Percentiles rank a stretch among this genome's conserved stretches.
phyloP scores from a whole-genome alignment of 2,329 filamentous ascomycete species.

The Aureobasidium sp. region DNA sequence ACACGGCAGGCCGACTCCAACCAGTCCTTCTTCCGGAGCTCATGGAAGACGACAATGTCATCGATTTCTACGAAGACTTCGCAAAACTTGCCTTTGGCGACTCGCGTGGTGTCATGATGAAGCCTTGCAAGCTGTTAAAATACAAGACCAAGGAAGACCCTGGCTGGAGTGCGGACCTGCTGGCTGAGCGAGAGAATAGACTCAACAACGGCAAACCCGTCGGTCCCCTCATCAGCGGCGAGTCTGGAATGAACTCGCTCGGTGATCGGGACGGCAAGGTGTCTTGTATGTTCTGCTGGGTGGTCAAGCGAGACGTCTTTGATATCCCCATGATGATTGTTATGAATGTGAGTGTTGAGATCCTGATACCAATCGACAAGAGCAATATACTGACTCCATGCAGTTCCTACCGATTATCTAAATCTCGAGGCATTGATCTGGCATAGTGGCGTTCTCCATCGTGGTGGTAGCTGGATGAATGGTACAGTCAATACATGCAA shows the following conservation, averaged over 20 bases:
- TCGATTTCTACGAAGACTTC: constrained; percentile 95
- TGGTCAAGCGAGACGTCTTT: constrained; percentile 92
- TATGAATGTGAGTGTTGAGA: constrained; percentile 71
- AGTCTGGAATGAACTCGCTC: constrained; percentile 73
- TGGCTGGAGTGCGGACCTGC: constrained; percentile 23
- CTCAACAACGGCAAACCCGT: constrained; percentile 24
- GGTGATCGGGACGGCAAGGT: constrained; percentile 81
- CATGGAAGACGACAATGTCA: constrained; percentile 84
- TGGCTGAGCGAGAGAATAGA: constrained; percentile 19
- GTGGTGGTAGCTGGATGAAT: not conserved
- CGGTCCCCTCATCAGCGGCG: constrained; percentile 43
- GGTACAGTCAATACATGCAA: not conserved
- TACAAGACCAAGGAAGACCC: constrained; percentile 67
- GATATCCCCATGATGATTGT: constrained; percentile 98
- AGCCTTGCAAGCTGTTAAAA: constrained; percentile 79
- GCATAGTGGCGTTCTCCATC: not conserved
- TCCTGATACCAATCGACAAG: not conserved
- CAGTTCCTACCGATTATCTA: constrained; percentile 18
- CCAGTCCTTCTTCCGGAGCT: constrained; percentile 88
- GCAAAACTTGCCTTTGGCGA: constrained; percentile 88
- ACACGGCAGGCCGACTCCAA: constrained; percentile 45
- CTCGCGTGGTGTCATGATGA: constrained; percentile 74
- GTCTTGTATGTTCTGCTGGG: constrained; percentile 94
- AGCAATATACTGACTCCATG: not conserved
- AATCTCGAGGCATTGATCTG: not conserved